Percentiles rank a stretch among this genome's conserved stretches.
Evolutionary conservation across 2,329 filamentous ascomycete genomes (phyloP).

Genomic region (Pseudonectria foliicola): DNA sequence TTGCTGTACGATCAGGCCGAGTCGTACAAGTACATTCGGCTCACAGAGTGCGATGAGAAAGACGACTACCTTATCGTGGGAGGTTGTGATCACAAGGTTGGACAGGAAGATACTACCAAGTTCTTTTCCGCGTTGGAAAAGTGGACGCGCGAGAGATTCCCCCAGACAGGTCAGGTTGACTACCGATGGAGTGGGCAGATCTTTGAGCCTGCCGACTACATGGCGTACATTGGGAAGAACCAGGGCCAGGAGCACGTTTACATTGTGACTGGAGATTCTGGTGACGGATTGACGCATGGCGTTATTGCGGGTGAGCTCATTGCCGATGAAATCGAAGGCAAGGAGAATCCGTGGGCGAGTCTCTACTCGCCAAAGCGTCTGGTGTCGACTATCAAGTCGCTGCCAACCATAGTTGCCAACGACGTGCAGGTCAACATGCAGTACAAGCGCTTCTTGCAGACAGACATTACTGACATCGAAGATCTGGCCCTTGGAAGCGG

Average conservation of each 20-base stretch:
- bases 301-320: constrained; percentile 45
- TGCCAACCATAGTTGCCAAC: constrained; percentile 39
- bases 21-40: constrained; percentile 47
- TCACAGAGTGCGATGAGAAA: constrained; percentile 45
- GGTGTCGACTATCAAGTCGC: constrained; percentile 35
- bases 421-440: constrained; percentile 49
- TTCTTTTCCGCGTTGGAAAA: constrained; percentile 44
- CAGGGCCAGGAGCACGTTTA: constrained; percentile 44
- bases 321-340: constrained; percentile 44
- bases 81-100: constrained; percentile 53
- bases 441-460: constrained; percentile 47
- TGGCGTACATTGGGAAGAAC: constrained; percentile 51
- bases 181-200: constrained; percentile 53
- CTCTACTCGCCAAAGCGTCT: constrained; percentile 45
- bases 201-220: constrained; percentile 46
- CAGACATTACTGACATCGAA: constrained; percentile 50
- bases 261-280: constrained; percentile 49
- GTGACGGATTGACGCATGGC: constrained; percentile 50
- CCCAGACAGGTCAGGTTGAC: constrained; percentile 40
- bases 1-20: constrained; percentile 49
- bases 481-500: constrained; percentile 42
- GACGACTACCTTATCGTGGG: constrained; percentile 50
- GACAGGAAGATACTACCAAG: constrained; percentile 38
- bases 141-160: constrained; percentile 47
- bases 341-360: constrained; percentile 40